A percentile compares a stretch with the other conserved stretches of the same genome.
phyloP scores from a whole-genome alignment of 2,329 filamentous ascomycete genomes.

The Chaetomium sp. region DNA sequence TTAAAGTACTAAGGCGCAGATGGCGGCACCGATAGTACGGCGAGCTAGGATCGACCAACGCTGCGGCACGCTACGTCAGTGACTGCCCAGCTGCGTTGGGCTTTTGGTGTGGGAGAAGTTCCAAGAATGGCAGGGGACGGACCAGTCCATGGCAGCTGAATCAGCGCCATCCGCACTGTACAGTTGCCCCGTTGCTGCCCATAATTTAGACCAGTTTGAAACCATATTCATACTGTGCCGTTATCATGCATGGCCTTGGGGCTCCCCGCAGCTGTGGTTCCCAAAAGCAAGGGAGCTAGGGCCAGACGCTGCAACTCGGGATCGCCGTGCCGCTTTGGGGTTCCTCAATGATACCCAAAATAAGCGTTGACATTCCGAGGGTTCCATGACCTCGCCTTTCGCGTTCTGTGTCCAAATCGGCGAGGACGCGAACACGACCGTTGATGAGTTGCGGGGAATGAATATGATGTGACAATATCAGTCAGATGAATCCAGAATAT shows the following conservation, averaged over 20 bases:
- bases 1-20: not conserved
- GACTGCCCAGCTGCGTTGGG: not conserved
- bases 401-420: not conserved
- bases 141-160: not conserved
- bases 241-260: no score
- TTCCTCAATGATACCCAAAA: no score
- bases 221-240: not conserved
- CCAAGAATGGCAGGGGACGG: not conserved
- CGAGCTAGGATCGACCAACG: not conserved
- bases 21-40: not conserved
- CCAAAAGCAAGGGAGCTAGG: no score
- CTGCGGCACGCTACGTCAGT: constrained; percentile 14
- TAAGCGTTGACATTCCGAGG: no score
- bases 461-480: not conserved
- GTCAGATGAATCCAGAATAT: not conserved
- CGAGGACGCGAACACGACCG: not conserved
- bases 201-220: not conserved
- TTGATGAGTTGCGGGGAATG: not conserved
- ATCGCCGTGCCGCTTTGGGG: no score
- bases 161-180: not conserved
- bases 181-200: not conserved
- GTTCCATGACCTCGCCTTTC: no score
- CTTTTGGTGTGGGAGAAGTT: no score
- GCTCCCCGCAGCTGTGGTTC: no score
- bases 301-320: no score